Evolutionary conservation across 345 rosid species (phyloP), one percentile per base, ranked within the genome.

Genomic region (Chamaenerion angustifolium): DNA sequence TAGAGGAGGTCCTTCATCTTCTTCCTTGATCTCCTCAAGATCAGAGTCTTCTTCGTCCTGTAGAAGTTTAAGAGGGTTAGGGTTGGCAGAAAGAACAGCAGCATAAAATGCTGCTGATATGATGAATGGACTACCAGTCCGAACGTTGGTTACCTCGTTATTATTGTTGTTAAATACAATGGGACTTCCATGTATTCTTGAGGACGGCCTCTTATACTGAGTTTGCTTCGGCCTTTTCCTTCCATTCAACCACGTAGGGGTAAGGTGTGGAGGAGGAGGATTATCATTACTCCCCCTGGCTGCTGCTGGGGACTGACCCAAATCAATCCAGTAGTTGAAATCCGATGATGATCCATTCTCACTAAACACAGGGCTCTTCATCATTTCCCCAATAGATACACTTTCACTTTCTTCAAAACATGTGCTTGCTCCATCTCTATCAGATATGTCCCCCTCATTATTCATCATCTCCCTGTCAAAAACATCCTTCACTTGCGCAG

Each of bases 321-420:
- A 79, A 70, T 79, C 94, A 37, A 88, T 87, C 99, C 96, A 93
- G 43, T 77, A 75, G 2, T 88, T 73, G 71, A 82, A 76, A 61
- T 93, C 99, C 2, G 85, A 73, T 16, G n/a, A n/a, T n/a, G 99
- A 93, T 58, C 84, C 99, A 59, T 93, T 94, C 64, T 93, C 99
- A 23, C 99, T 93, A 62, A 93, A 88, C 13, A 93, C 76, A 0
- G 99, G 99, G 65, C 99, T 93, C 71, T 82, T 93, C 80, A 93
- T 93, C 71, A 93, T 65, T 61, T 93, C 99, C 48, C 99, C 99
- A 4, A 93, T 80, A 1, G 99, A 93, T 44, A 84, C 64, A 70
- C 86, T 80, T 53, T 83, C 96, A 31, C 80, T 81, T 71, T 93
- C 99, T 67, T 93, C 99, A 78, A 82, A 87, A 54, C 82, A 80